Percentiles rank a stretch among this genome's conserved stretches.
Conservation (phyloP, 2,329 filamentous ascomycete genomes). For the Aspergillus hortae region DNA sequence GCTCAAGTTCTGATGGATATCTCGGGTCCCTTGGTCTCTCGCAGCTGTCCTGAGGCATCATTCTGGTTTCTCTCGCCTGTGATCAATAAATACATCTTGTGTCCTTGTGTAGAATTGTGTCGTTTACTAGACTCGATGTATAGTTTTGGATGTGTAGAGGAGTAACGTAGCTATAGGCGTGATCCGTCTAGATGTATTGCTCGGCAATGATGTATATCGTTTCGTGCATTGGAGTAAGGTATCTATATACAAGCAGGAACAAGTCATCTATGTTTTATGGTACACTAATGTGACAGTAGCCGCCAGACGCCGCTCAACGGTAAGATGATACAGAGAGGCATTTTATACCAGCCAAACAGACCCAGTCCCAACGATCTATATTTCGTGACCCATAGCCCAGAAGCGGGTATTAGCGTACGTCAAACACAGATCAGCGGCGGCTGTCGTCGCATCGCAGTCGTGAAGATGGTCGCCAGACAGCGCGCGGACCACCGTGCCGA, state of each 20-base stretch:
- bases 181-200: no score
- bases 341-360: no score
- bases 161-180: no score
- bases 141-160: not conserved
- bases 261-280: no score
- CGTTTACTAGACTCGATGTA: not conserved
- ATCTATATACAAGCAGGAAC: no score
- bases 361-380: constrained; percentile 6
- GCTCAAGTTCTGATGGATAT: constrained; percentile 4
- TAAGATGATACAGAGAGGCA: no score
- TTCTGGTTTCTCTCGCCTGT: constrained; percentile 10
- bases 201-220: no score
- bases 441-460: not conserved
- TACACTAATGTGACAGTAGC: no score
- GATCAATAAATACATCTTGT: constrained; percentile 8
- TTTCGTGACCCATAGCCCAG: constrained; percentile 38
- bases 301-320: no score
- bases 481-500: constrained; percentile 34
- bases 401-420: constrained; percentile 43
- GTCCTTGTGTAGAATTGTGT: constrained; percentile 12
- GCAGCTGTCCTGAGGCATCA: constrained; percentile 1
- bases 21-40: not conserved
- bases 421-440: constrained; percentile 29
- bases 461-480: constrained; percentile 13
- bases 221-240: no score